Evolutionary conservation across 2,329 filamentous ascomycete species (phyloP), one percentile per base, ranked within the genome.

Genomic region (Ophiostoma angusticollis): DNA sequence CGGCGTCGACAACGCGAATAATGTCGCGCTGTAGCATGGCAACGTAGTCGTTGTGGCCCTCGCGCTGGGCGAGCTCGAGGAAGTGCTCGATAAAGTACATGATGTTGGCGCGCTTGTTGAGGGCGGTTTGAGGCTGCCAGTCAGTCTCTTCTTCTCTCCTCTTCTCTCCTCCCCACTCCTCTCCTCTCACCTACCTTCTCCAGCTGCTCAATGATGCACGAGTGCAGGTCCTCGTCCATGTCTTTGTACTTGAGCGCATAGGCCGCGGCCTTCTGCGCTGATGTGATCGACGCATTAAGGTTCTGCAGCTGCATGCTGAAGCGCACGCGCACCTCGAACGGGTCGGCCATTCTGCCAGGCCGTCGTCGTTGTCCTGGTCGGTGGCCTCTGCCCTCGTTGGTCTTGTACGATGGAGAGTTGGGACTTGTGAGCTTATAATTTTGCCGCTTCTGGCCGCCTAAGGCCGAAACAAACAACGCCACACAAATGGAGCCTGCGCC

Each of bases 31-130:
- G 84, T 62, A 98, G 84, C 85, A 96, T 95, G 37, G 81, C 76
- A 21, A 95, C 78, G 54, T 94, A 98, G 46, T 84, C 79, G 38
- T 72, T 63, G 50, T 91, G 78, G 46, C 77, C 74, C 48, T 85
- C 83, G 48, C 78, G 81, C 46, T 75, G 71, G 17, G 85, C 83
- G 61, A 85, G 70, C 55, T 96, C 89, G 55, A 93, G 83, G 49
- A 98, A 84, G 50, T 89, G 82, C 54, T 96, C 89, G 54, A 98
- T 81, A 60, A 98, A 98, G 62, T 93, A 98, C 82, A 98, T 93
- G 58, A 98, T 96, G 57, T 98, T 98, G 43, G 91, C 93, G 44
- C 89, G 74, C 37, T 80, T 93, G 61, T 98, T 98, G 82, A 98
- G 93, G 49, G 84, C 89, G 49, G 84, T 93, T 74, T 87, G 50